Evolutionary conservation across 441 rosid genomes (phyloP).

Genomic region (Melianthus villosus): DNA sequence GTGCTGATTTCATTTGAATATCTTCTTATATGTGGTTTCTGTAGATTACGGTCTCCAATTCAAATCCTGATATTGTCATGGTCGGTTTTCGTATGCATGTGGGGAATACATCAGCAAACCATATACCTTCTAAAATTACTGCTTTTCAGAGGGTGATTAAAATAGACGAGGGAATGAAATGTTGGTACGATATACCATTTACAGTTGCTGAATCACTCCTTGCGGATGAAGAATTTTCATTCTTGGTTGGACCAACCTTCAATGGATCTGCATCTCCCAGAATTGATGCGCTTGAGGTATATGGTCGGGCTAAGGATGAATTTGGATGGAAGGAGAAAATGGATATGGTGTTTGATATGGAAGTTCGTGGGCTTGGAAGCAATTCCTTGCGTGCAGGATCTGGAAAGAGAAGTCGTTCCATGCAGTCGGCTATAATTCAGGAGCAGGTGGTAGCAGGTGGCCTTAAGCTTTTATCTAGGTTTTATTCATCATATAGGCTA

Average conservation of each 20-base stretch:
- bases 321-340: conserved; percentile 99
- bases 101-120: conserved; percentile 82
- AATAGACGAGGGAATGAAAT: conserved; percentile 93
- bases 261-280: conserved; percentile 79
- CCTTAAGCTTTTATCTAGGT: conserved; percentile 70
- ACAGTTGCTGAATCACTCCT: conserved; percentile 96
- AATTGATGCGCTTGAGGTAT: conserved; percentile 91
- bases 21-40: no score
- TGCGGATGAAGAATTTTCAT: conserved; percentile 92
- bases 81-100: conserved; percentile 96
- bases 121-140: conserved; percentile 84
- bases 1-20: no score
- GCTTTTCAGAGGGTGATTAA: conserved; percentile 90
- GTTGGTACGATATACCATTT: conserved; percentile 99
- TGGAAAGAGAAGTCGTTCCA: conserved; percentile 47
- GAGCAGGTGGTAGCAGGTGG: conserved; percentile 97
- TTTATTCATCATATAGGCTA: conserved; percentile 42
- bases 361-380: conserved; percentile 87
- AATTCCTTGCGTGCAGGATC: conserved; percentile 53
- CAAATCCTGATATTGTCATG: conserved; percentile 95
- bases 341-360: conserved; percentile 90
- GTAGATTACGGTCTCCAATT: conserved; percentile 85
- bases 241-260: conserved; percentile 76
- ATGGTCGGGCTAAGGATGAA: conserved; percentile 98
- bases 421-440: conserved; percentile 63